Evolutionary conservation across 2,329 filamentous ascomycete genomes (phyloP), one percentile per base, ranked within the genome.

Genomic region (Penicillium sp.): DNA sequence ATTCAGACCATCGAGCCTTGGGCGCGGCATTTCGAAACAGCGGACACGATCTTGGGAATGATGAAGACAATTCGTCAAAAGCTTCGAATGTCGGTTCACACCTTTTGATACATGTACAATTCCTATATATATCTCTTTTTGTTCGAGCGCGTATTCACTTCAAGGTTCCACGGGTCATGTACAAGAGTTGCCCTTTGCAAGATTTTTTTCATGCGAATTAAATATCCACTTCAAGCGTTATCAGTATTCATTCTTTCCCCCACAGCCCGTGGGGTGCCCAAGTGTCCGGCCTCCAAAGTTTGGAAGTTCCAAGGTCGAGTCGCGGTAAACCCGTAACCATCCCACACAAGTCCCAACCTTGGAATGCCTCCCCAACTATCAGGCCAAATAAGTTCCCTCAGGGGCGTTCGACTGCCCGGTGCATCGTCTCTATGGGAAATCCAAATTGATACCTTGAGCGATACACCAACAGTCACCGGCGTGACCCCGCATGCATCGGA

Each of bases 351-450:
- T 5, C 5, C 16, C 13, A 61, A 18, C 18, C 18, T 18, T 18
- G 18, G 18, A 18, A 50, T 62, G 54, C 43, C 57, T 45, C 55
- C 56, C 16, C 50, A 39, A 29, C 51, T 60, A 14, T 56, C 56
- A 34, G 44, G 27, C 9, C 45, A 45, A 2, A 53, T 71, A 11
- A 42, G 50, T 16, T 48, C 32, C 1, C 61, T 71, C 24, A 54
- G 58, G 16, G 60, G 58, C 8, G 55, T 79, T 39, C 67, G 66
- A 32, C 55, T 77, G 10, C 60, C 67, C 4, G 62, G 65, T 7
- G 47, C 62, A 13, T 45, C 67, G 14, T 67, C 61, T 34, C 58
- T 62, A 18, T 76, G 69, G 71, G 62, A 76, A 56, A 61, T 77
- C 45, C 55, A 56, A 11, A 41, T 69, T 42, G 45, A 50, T n/a